Percentiles rank a stretch among this genome's conserved stretches.
Conservation (phyloP, 2,329 filamentous ascomycete species). For the Apiospora hydei region DNA sequence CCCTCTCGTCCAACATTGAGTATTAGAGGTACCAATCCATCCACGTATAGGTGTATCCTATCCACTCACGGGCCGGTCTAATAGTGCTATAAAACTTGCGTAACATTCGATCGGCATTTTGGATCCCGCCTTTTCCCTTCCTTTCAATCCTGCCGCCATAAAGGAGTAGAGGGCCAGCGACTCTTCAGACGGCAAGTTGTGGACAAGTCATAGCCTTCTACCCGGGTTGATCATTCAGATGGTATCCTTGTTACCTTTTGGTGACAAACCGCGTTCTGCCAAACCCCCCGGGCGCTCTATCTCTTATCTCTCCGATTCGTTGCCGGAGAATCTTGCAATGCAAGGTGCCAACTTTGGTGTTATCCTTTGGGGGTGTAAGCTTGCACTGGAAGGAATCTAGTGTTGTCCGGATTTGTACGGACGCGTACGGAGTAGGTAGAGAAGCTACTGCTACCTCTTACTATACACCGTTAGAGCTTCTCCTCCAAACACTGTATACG, state of each 20-base stretch:
- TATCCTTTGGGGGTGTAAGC: slow-evolving; percentile 19
- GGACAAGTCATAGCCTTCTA: not conserved
- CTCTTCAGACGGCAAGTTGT: not conserved
- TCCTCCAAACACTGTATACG: slow-evolving; percentile 1
- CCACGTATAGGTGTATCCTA: slow-evolving; percentile 15
- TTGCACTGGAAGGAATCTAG: slow-evolving; percentile 5
- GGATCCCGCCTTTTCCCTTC: slow-evolving; percentile 13
- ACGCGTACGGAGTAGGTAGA: too few species aligned
- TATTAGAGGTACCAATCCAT: slow-evolving; percentile 2
- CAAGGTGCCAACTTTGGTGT: not conserved
- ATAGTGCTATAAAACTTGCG: slow-evolving; percentile 18
- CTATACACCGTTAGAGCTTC: slow-evolving; percentile 18
- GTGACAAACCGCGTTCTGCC: not conserved
- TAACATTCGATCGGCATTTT: slow-evolving; percentile 17
- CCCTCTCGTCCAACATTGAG: slow-evolving; percentile 7
- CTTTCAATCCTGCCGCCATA: slow-evolving; percentile 3
- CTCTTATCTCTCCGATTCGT: slow-evolving; percentile 16
- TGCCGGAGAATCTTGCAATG: not conserved
- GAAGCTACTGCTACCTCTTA: not conserved
- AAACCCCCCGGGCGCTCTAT: not conserved
- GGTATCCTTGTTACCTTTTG: not conserved
- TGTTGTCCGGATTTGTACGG: slow-evolving; percentile 5
- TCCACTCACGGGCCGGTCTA: slow-evolving; percentile 14
- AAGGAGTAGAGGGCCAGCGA: not conserved
- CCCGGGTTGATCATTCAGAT: not conserved